These are phyloP conservation scores for Laguncularia racemosa DNA, from an alignment of 345 rosid genomes.

Conservation along the genomic window DNA sequence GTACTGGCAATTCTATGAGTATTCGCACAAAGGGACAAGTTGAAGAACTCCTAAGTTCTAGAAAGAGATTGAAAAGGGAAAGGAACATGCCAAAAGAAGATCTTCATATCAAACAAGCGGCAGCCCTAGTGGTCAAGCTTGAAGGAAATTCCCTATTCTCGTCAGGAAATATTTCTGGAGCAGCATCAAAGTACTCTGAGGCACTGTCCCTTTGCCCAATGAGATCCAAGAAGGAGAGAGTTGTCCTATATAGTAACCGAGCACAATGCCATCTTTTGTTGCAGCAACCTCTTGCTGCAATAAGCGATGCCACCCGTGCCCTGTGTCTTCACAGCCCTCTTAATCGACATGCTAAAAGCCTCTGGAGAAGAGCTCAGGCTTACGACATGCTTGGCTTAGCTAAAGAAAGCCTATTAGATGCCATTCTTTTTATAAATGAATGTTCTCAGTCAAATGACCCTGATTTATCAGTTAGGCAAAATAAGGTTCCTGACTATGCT, in stretches of 20 bases:
- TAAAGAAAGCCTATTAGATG: constrained; percentile 95
- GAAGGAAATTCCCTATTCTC: constrained; percentile 98
- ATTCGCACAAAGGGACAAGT: constrained; percentile 59
- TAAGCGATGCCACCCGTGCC: constrained; percentile 90
- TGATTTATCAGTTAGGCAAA: constrained; percentile 81
- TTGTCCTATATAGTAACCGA: constrained; percentile 87
- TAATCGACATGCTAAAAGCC: constrained; percentile 93
- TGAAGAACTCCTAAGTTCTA: constrained; percentile 60
- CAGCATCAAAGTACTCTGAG: constrained; percentile 87
- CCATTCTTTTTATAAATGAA: constrained; percentile 90
- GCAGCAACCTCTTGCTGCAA: constrained; percentile 88
- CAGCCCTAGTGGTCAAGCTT: constrained; percentile 85
- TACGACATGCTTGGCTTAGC: constrained; percentile 93
- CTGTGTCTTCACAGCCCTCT: constrained; percentile 81
- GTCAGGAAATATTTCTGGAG: constrained; percentile 85
- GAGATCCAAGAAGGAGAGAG: constrained; percentile 95
- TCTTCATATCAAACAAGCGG: constrained; percentile 97
- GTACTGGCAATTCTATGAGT: constrained; percentile 34
- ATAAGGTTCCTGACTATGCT: constrained; percentile 97
- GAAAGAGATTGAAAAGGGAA: constrained; percentile 86
- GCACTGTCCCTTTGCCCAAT: constrained; percentile 85
- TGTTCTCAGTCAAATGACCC: constrained; percentile 98
- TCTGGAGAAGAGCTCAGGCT: constrained; percentile 98
- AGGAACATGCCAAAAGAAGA: constrained; percentile 94
- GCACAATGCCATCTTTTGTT: constrained; percentile 93